A percentile compares a stretch with the other conserved stretches of the same genome.
Conservation (phyloP, 2,329 filamentous ascomycete genomes). For the Gnomoniopsis sp. region DNA sequence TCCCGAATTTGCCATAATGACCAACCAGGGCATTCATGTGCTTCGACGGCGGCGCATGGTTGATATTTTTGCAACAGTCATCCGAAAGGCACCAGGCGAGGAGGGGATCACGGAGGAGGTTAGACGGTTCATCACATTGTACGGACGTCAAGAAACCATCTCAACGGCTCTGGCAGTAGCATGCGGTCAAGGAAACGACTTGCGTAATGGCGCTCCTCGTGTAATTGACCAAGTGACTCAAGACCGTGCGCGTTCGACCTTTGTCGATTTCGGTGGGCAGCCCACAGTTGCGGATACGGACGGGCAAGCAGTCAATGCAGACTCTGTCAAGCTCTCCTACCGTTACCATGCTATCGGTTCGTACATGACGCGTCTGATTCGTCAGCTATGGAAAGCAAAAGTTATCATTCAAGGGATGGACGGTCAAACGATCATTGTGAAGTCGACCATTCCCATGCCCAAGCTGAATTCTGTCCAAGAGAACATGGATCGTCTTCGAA, state of each 20-base stretch:
- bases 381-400: conserved; percentile 79
- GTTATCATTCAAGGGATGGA: conserved; percentile 59
- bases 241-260: conserved; percentile 79
- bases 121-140: conserved; percentile 77
- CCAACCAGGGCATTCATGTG: conserved; percentile 85
- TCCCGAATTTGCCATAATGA: conserved; percentile 85
- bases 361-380: conserved; percentile 83
- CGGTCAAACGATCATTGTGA: conserved; percentile 59
- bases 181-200: conserved; percentile 85
- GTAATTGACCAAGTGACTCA: conserved; percentile 82
- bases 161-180: conserved; percentile 91
- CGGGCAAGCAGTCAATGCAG: conserved; percentile 69
- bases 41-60: conserved; percentile 81
- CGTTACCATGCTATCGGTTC: conserved; percentile 84
- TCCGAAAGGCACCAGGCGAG: conserved; percentile 69
- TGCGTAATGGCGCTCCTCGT: conserved; percentile 66
- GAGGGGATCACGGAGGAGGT: conserved; percentile 81
- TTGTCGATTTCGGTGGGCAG: conserved; percentile 89
- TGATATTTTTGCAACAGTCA: conserved; percentile 83
- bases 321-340: conserved; percentile 82
- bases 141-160: conserved; percentile 84
- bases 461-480: conserved; percentile 79
- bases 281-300: conserved; percentile 76
- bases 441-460: conserved; percentile 59
- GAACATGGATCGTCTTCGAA: conserved; percentile 72